A percentile compares a stretch with the other conserved stretches of the same genome.
Conservation (phyloP, 2,329 filamentous ascomycete species). For the Plectosphaerella plurivora region DNA sequence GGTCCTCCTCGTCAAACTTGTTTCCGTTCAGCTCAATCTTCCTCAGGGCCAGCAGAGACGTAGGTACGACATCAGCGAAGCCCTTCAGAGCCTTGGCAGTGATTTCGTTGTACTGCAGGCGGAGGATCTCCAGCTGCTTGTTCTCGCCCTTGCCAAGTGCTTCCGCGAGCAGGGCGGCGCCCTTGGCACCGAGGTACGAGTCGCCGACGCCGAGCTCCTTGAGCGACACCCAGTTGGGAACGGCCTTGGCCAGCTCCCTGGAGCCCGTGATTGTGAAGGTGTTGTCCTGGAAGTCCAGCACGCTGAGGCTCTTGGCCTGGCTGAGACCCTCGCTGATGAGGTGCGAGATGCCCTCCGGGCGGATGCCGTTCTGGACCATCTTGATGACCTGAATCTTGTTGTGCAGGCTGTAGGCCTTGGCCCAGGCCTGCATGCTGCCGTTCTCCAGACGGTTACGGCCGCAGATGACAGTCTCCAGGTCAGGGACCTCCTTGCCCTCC, state of each 20-base stretch:
- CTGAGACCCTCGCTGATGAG: constrained; percentile 75
- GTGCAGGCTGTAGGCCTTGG: constrained; percentile 79
- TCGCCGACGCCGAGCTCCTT: constrained; percentile 86
- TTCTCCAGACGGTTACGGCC: constrained; percentile 94
- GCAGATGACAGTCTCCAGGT: constrained; percentile 95
- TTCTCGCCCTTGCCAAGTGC: constrained; percentile 75
- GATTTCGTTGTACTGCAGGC: constrained; percentile 94
- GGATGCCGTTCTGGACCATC: constrained; percentile 98
- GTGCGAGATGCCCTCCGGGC: constrained; percentile 84
- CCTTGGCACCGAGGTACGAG: constrained; percentile 75
- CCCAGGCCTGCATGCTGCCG: constrained; percentile 95
- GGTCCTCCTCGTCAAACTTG: constrained; percentile 84
- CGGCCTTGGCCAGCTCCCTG: constrained; percentile 69
- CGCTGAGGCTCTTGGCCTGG: constrained; percentile 62
- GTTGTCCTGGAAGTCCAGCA: constrained; percentile 94
- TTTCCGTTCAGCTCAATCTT: constrained; percentile 95
- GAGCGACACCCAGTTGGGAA: constrained; percentile 69
- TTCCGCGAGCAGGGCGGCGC: constrained; percentile 67
- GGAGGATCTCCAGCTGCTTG: constrained; percentile 71
- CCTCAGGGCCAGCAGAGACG: constrained; percentile 68
- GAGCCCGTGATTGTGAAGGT: constrained; percentile 85
- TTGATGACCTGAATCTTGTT: constrained; percentile 78
- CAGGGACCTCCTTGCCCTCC: constrained; percentile 65
- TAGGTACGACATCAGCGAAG: constrained; percentile 63
- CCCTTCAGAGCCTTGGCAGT: constrained; percentile 68